Evolutionary conservation across 1,139 yeast genomes (phyloP), one percentile per base, ranked within the genome.

Genomic region (Saccharomyces hybrid): DNA sequence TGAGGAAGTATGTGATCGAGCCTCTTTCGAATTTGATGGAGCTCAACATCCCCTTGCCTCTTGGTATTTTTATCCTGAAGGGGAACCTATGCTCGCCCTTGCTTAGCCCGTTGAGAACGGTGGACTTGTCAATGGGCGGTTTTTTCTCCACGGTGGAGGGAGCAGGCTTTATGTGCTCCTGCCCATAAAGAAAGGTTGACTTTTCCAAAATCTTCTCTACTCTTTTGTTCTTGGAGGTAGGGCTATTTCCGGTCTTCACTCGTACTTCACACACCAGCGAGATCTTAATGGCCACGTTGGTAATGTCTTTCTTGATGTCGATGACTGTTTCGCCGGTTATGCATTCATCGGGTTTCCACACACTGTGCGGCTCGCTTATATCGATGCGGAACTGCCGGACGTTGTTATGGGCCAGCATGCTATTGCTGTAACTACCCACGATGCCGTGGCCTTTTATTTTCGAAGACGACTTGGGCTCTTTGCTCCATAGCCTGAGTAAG

Each of bases 1-100:
- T 78, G 49, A 90, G 71, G 34, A 74, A 70, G 68, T 90, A 89
- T 8, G 80, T 71, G n/a, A 90, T 87, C 19, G 88, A 79, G 8
- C 97, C 97, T 62, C 85, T 83, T 60, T 91, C 96, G 65, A 90
- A 90, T 61, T 84, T 87, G 28, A 90, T 79, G 55, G 91, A 83
- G 28, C 93, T 86, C 67, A 78, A 84, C 3, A 88, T 77, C 58
- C 87, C 78, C 62, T 80, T 82, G 61, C 78, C 57, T n/a, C 54
- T 78, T 1, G 96, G 96, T 29, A 90, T 75, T 60, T 81, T 84
- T 49, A 89, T 88, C 52, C 86, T 82, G 65, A 90, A 90, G 12
- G 96, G 96, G 67, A 90, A 90, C 44, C 88, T 74, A 69, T 90
- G 97, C 64, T 88, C 93, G 29, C 97, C 97, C 61, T 83, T 82